Base-by-base conservation (phyloP, 331 rosid genomes). In the Spiraea crenata region DNA sequence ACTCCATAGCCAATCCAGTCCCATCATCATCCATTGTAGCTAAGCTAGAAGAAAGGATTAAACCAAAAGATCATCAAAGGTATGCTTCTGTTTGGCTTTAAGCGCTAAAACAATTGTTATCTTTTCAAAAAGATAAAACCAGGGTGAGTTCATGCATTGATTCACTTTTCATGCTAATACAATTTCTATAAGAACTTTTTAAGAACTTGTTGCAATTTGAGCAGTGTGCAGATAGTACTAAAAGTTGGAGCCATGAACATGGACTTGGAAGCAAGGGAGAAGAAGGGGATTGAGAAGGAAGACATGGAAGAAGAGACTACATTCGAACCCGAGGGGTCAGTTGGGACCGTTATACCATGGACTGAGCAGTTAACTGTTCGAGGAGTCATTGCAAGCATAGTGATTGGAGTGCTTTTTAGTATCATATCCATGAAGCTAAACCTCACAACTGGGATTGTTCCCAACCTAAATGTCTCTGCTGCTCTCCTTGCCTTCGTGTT, bases 361-460 rank as follows among this genome's bases (percentile, higher is more conserved):
- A 89, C 71, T 3, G 72, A 86, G 68, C 95, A 89, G 66, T 71
- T 93, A 57, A 91, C 99, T 35, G 17, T 89, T 3, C 87, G 97
- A 62, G 96, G 99, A 60, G 48, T 93, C 35, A 47, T 83, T 1
- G 95, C 88, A 81, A 93, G 99, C 81, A 49, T 83, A 64, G 56
- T 87, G 61, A 89, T 93, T 70, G 97, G 97, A 71, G 76, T 48
- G 46, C 68, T 84, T 7, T 93, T 76, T 67, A 90, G 96, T 73
- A 74, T 93, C 59, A 93, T 93, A 69, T 91, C 65, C 57, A 93
- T 93, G 99, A 93, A 93, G 78, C 85, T 93, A 11, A 91, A 86
- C 81, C 99, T 93, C 72, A 87, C 97, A 37, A 93, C 97, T 2
- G 99, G 99, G 42, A 66, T 90, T 41, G 93, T 86, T 73, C 97